Evolutionary conservation across 2,329 filamentous ascomycete genomes (phyloP).

Genomic region (Eurotiales sp.): DNA sequence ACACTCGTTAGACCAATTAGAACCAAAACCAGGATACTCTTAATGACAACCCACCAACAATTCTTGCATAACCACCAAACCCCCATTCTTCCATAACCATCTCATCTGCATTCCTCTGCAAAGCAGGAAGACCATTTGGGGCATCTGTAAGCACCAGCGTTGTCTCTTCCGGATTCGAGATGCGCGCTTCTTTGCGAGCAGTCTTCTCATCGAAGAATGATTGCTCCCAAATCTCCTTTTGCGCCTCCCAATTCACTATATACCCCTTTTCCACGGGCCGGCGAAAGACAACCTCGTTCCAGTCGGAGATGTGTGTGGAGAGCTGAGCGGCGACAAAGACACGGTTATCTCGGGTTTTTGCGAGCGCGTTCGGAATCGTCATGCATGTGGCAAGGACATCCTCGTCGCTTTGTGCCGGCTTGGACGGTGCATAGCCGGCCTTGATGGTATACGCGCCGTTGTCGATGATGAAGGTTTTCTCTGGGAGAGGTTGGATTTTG

Average conservation of each 20-base stretch:
- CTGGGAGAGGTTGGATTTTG: slow-evolving; percentile 50
- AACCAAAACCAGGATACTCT: neutral
- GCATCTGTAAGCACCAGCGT: slow-evolving; percentile 81
- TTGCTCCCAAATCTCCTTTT: slow-evolving; percentile 93
- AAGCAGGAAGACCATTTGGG: slow-evolving; percentile 71
- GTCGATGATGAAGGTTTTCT: slow-evolving; percentile 78
- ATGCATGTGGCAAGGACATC: slow-evolving; percentile 51
- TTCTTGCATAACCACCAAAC: slow-evolving; percentile 80
- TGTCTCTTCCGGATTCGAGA: slow-evolving; percentile 69
- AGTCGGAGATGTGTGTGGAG: slow-evolving; percentile 70
- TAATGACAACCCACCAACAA: slow-evolving; percentile 54
- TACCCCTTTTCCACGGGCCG: slow-evolving; percentile 92
- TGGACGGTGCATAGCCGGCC: slow-evolving; percentile 66
- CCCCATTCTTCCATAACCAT: slow-evolving; percentile 97
- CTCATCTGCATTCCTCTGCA: slow-evolving; percentile 91
- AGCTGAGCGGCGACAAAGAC: slow-evolving; percentile 78
- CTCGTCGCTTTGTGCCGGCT: slow-evolving; percentile 29
- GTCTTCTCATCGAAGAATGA: slow-evolving; percentile 72
- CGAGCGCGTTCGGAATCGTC: slow-evolving; percentile 83
- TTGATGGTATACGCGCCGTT: slow-evolving; percentile 92
- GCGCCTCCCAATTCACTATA: slow-evolving; percentile 91
- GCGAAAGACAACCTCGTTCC: slow-evolving; percentile 81
- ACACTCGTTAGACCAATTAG: neutral
- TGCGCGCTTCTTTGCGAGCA: slow-evolving; percentile 42
- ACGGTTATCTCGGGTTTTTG: slow-evolving; percentile 73